These are phyloP conservation scores for Xeromyces bisporus DNA, from an alignment of 495 filamentous ascomycete species.

Conservation along the genomic window DNA sequence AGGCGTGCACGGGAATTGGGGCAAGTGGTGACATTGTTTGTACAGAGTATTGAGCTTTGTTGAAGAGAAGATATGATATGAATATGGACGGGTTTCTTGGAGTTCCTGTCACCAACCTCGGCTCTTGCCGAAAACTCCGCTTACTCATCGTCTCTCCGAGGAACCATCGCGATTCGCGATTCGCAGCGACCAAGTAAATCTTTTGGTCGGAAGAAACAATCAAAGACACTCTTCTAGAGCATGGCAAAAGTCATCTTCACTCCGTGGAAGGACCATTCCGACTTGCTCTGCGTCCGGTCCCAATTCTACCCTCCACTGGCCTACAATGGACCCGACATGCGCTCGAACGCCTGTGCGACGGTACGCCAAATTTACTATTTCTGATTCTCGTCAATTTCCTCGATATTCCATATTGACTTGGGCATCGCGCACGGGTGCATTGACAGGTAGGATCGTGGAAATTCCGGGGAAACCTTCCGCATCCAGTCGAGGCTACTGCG, in stretches of 20 bases:
- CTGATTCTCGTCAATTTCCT: background rate
- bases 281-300: conserved; percentile 48
- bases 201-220: too few relatives aligned
- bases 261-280: conserved; percentile 51
- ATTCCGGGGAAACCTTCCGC: conserved; percentile 56
- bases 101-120: too few relatives aligned
- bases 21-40: conserved; percentile 27
- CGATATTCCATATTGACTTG: background rate
- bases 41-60: too few relatives aligned
- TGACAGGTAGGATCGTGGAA: conserved; percentile 38
- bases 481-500: conserved; percentile 68
- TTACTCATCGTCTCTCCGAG: too few relatives aligned
- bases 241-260: conserved; percentile 69
- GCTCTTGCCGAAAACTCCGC: too few relatives aligned
- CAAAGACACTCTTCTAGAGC: background rate
- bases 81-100: too few relatives aligned
- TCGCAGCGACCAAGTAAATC: too few relatives aligned
- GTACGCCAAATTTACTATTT: conserved; percentile 14
- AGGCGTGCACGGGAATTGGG: conserved; percentile 48
- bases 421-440: background rate
- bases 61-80: too few relatives aligned
- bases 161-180: too few relatives aligned
- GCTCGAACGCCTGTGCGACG: conserved; percentile 27
- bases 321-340: conserved; percentile 21
- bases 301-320: conserved; percentile 43